Evolutionary conservation across 805 yeast genomes (phyloP).

Genomic region (Yarrowia sp.): DNA sequence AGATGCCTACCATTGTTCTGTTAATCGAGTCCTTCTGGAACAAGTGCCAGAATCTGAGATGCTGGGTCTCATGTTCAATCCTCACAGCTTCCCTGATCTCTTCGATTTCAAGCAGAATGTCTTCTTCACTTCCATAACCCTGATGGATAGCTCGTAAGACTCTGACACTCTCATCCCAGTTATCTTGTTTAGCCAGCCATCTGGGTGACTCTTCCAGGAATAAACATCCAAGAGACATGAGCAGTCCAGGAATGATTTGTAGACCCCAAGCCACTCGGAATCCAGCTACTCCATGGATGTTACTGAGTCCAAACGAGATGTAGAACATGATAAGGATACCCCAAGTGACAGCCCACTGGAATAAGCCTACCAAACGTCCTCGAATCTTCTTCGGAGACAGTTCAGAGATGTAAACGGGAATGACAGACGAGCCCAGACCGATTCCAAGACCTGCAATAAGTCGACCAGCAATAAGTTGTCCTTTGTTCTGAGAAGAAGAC

Average conservation of each 20-base stretch:
- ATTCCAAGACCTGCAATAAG: conserved; percentile 62
- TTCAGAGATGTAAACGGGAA: conserved; percentile 67
- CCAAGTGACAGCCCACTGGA: conserved; percentile 62
- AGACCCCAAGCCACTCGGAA: conserved; percentile 67
- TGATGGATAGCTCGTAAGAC: conserved; percentile 39
- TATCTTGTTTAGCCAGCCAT: conserved; percentile 48
- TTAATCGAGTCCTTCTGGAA: conserved; percentile 50
- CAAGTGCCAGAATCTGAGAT: conserved; percentile 49
- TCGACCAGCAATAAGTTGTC: conserved; percentile 54
- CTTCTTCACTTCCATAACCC: conserved; percentile 41
- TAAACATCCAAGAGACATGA: conserved; percentile 47
- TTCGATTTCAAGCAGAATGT: conserved; percentile 53
- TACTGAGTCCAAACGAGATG: conserved; percentile 51
- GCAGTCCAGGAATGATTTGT: conserved; percentile 51
- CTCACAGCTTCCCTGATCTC: conserved; percentile 58
- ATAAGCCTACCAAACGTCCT: conserved; percentile 59
- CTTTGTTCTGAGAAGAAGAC: conserved; percentile 45
- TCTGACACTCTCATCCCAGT: conserved; percentile 48
- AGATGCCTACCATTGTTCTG: conserved; percentile 53
- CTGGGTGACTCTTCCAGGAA: conserved; percentile 45
- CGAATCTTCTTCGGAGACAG: conserved; percentile 59
- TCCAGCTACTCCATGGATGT: conserved; percentile 47
- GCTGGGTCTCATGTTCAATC: conserved; percentile 50
- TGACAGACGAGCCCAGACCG: conserved; percentile 64
- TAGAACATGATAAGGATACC: conserved; percentile 65